Base-by-base conservation (phyloP, 176 grass and related monocot species). In the Cenchrus purpureus region DNA sequence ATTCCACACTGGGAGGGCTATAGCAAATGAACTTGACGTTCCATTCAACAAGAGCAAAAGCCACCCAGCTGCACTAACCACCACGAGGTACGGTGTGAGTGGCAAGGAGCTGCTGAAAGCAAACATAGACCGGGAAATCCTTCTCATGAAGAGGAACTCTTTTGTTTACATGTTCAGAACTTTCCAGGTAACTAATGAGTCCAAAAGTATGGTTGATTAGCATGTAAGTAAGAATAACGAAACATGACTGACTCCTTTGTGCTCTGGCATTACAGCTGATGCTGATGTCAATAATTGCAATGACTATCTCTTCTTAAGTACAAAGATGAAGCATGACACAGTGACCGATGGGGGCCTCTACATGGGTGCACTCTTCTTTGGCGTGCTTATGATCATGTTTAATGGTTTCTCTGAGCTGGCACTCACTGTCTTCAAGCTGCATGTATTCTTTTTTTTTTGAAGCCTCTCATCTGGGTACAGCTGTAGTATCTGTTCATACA, bases 71-170 rank as follows among this genome's bases (percentile, higher is more conserved):
- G 93, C 93, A 10, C 71, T 98, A 76, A 90, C 93, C 10, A 98
- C 91, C 43, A 86, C 86, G 0, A 94, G 78, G 87, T 98, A 95
- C 14, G 97, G 97, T 0, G 86, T 88, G 14, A 80, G 84, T 78
- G 75, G 86, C 53, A 95, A 40, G 79, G 91, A 98, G 63, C 74
- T 98, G 29, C 57, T 98, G 8, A 98, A 92, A 78, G 93, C 97
- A 73, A 93, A 94, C 69, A 90, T 98, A 70, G 86, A 85, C 51
- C 76, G 91, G 55, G 89, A 98, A 78, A 72, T 95, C 63, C 89
- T 25, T 25, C 25, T 98, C 19, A 95, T 98, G 97, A 98, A 95
- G 79, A 94, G 97, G 86, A 95, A 98, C 71, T 95, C 93, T 45
- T 98, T 98, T 43, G 89, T 98, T 69, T 98, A 98, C 64, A 74